Conservation (phyloP, 208 protist species). For the Perkinsela sp. region DNA sequence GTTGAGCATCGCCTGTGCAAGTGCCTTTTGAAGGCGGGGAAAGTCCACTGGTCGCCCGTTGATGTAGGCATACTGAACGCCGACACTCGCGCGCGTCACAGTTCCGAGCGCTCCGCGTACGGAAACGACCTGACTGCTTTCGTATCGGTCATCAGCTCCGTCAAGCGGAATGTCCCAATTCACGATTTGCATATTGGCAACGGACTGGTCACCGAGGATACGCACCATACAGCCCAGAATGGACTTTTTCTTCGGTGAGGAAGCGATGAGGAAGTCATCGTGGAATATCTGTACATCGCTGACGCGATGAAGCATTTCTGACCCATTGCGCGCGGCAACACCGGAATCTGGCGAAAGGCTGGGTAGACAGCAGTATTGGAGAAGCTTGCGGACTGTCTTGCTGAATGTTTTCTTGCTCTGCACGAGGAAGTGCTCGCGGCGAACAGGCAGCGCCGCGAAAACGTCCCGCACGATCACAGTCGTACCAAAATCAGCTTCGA, state of each 20-base stretch:
- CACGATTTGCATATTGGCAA: background rate
- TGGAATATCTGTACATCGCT: background rate
- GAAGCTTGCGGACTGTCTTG: slow-evolving; percentile 15
- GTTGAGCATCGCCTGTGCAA: background rate
- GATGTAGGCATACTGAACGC: background rate
- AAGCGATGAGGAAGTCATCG: background rate
- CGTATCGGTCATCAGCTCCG: background rate
- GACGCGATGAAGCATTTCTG: background rate
- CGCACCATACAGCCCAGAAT: background rate
- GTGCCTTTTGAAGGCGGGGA: background rate
- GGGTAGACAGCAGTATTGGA: slow-evolving; percentile 18
- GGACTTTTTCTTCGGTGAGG: background rate
- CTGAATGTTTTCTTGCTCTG: slow-evolving; percentile 31
- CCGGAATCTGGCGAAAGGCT: too few species aligned
- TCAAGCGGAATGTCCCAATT: background rate
- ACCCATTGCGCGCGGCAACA: background rate
- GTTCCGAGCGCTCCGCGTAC: background rate
- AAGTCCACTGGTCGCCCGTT: background rate
- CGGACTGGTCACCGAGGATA: background rate
- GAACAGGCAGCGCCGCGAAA: slow-evolving; percentile 58
- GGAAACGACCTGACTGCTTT: background rate
- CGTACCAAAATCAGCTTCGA: slow-evolving; percentile 17
- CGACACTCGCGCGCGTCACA: background rate
- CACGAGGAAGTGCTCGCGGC: slow-evolving; percentile 45
- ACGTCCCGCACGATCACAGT: slow-evolving; percentile 30